phyloP scores from a whole-genome alignment of 148 eudicot genomes.

The Hydrangea macrophylla region DNA sequence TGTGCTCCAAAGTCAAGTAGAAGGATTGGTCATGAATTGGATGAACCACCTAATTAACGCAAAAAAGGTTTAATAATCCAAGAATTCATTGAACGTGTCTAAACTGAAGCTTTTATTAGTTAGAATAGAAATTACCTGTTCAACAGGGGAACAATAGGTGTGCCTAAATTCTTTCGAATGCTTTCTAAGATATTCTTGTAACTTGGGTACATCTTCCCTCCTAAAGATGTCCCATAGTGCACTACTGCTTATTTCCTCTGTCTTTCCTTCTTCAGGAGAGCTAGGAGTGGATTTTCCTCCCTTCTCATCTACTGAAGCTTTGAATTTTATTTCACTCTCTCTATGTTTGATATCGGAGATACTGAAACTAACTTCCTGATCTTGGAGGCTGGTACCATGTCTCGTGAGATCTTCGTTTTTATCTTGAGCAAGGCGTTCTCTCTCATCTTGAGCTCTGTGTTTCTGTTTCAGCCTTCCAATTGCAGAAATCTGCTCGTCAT shows the following conservation, averaged over 20 bases:
- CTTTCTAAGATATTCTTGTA: constrained; percentile 41
- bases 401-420: background rate
- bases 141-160: constrained; percentile 69
- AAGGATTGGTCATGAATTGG: constrained; percentile 93
- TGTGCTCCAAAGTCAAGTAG: constrained; percentile 69
- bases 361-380: background rate
- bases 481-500: constrained; percentile 46
- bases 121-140: constrained; percentile 53
- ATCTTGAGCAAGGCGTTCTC: constrained; percentile 28
- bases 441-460: constrained; percentile 73
- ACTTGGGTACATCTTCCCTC: constrained; percentile 73
- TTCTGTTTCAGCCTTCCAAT: constrained; percentile 50
- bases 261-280: constrained; percentile 2
- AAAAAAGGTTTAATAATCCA: constrained; percentile 9
- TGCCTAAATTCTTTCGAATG: constrained; percentile 53
- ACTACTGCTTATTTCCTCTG: constrained; percentile 42
- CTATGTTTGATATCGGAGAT: background rate
- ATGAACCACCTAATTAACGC: constrained; percentile 56
- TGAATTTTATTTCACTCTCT: background rate
- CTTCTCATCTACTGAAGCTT: background rate
- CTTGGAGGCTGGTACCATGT: background rate
- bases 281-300: background rate
- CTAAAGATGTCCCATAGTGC: constrained; percentile 95
- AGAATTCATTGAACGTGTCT: background rate
- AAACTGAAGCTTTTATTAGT: constrained; percentile 2